phyloP scores from a whole-genome alignment of 1,139 yeast species.

The Debaryomycetaceae sp. region DNA sequence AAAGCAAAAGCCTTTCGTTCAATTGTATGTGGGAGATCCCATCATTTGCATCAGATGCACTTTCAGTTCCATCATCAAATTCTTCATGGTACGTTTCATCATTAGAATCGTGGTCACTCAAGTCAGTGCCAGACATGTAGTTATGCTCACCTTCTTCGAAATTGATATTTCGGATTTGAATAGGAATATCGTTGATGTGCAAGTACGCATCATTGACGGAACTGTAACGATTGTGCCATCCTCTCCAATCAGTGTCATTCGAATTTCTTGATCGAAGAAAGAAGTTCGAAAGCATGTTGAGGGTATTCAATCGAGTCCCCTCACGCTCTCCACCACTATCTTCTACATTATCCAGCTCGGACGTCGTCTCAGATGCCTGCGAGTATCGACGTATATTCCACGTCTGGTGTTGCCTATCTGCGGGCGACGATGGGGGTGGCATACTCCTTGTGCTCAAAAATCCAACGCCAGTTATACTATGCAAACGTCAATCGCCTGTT shows the following conservation, averaged over 20 bases:
- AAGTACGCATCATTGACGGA: slow-evolving; percentile 8
- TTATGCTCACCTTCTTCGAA: slow-evolving; percentile 8
- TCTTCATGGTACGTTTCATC: slow-evolving; percentile 9
- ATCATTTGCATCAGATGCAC: slow-evolving; percentile 8
- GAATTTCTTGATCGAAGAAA: slow-evolving; percentile 3
- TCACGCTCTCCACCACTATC: slow-evolving; percentile 1
- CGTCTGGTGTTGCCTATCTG: neutral
- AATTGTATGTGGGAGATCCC: slow-evolving; percentile 15
- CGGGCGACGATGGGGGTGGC: slow-evolving; percentile 12
- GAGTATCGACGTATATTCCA: slow-evolving; percentile 4
- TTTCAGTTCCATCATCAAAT: slow-evolving; percentile 5
- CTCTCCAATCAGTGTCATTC: neutral
- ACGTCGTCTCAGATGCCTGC: neutral
- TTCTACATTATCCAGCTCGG: slow-evolving; percentile 1
- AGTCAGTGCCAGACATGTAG: slow-evolving; percentile 6
- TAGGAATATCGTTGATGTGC: slow-evolving; percentile 9
- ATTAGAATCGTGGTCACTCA: slow-evolving; percentile 5
- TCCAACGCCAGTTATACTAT: neutral
- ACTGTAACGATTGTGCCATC: slow-evolving; percentile 5
- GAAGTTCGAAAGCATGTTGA: slow-evolving; percentile 8
- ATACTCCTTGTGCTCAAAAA: no score
- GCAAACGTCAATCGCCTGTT: neutral
- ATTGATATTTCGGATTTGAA: slow-evolving; percentile 8
- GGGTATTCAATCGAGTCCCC: slow-evolving; percentile 7
- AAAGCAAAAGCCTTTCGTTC: slow-evolving; percentile 23